Base-by-base conservation (phyloP, 2,329 filamentous ascomycete species). In the Didymella sp. region DNA sequence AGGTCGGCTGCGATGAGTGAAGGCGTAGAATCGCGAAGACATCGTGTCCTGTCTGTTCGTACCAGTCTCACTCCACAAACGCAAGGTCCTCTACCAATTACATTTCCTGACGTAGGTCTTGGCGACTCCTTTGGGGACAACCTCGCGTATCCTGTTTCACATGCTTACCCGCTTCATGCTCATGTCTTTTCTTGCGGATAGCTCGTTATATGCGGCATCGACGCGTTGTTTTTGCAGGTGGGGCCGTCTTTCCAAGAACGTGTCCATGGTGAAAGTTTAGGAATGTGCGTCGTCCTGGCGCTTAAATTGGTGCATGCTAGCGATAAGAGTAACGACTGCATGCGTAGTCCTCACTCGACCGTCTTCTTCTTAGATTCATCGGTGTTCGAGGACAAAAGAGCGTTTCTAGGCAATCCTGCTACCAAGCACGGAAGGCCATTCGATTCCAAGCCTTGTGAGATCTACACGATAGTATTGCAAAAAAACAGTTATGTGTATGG, bases 51-150 rank as follows among this genome's bases (percentile, higher is more conserved):
- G 15, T 5, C 13, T 27, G 31, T 35, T 46, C 38, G 33, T 40
- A 48, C 45, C 45, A 28, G 6, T 38, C 21, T 31, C 31, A 17
- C 15, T 35, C n/a, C 31, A 17, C 15, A 4, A 13, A 8, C 6
- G 22, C n/a, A 35, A 35, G 28, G 28, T 37, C n/a, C 33, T 19
- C 33, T n/a, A 19, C 17, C 33, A 21, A 49, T 30, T 22, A 40
- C 46, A 28, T 12, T 15, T 22, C 12, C 46, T 40, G 35, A 40
- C 46, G 35, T 40, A 49, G 35, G 46, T 49, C 46, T 49, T 40
- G 35, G 35, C 35, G 17, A 6, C 12, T 31, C 46, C 7, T 49
- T 17, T 1, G 4, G 24, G 25, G 24, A 30, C 21, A 22, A 22
- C 8, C 24, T 40, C 24, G 35, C 17, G 24, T 40, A 40, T 25